Evolutionary conservation across 768 basidiomycete species (phyloP).

Genomic region (Tricholoma bakamatsutake): DNA sequence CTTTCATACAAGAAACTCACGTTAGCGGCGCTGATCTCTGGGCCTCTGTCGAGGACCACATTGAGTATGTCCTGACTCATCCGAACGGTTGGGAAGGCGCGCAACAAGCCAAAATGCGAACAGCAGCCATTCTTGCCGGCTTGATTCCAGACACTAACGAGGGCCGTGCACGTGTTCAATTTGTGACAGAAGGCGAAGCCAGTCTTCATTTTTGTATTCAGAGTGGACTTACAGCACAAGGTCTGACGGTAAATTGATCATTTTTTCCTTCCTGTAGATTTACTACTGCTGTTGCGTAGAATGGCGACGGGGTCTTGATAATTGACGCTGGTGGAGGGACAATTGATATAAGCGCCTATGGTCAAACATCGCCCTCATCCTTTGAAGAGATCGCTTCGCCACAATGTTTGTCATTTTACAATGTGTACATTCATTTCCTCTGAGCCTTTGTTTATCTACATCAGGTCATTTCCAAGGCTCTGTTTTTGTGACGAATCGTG

Average conservation of each 20-base stretch:
- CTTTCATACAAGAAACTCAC: constrained; percentile 41
- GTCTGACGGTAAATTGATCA: constrained; percentile 20
- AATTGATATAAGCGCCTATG: constrained; percentile 51
- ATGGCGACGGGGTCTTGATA: constrained; percentile 40
- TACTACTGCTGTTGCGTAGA: constrained; percentile 20
- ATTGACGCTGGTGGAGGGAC: constrained; percentile 60
- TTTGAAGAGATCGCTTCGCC: constrained; percentile 45
- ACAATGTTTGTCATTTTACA: constrained; percentile 31
- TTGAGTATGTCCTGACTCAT: constrained; percentile 43
- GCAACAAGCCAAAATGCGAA: constrained; percentile 49
- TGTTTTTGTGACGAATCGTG: constrained; percentile 38
- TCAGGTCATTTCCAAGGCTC: constrained; percentile 45
- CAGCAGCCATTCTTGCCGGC: constrained; percentile 42
- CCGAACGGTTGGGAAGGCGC: constrained; percentile 60
- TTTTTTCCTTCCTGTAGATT: neutral
- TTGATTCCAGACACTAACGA: constrained; percentile 35
- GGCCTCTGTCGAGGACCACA: constrained; percentile 30
- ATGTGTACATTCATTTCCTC: neutral
- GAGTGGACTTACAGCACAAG: constrained; percentile 31
- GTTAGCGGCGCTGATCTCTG: constrained; percentile 35
- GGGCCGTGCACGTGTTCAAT: constrained; percentile 37
- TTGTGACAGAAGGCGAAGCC: constrained; percentile 31
- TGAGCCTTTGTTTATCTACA: neutral
- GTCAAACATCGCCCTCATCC: constrained; percentile 19
- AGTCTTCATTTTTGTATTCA: constrained; percentile 49